These are phyloP conservation scores for Claviceps citrina DNA, from an alignment of 2,329 filamentous ascomycete genomes.

Conservation along the genomic window DNA sequence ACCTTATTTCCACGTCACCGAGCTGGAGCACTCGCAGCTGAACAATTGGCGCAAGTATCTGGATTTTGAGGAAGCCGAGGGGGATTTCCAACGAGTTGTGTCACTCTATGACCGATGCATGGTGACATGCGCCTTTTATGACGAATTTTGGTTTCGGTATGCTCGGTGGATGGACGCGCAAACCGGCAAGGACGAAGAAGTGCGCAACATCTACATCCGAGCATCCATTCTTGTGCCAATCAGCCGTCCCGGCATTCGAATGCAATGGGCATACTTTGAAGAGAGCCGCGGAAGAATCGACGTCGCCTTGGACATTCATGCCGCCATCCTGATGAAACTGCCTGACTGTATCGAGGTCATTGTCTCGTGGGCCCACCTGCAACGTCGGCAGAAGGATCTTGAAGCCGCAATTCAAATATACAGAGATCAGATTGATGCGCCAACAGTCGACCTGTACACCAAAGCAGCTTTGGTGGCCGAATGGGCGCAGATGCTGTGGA, in stretches of 20 bases:
- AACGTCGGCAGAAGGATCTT: conserved; percentile 67
- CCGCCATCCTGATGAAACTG: conserved; percentile 58
- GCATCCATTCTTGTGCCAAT: conserved; percentile 84
- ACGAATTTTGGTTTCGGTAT: conserved; percentile 97
- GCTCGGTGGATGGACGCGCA: conserved; percentile 83
- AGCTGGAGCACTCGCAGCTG: conserved; percentile 73
- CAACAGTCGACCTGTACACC: conserved; percentile 56
- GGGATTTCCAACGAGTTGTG: conserved; percentile 55
- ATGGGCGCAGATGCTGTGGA: conserved; percentile 79
- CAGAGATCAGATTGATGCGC: conserved; percentile 63
- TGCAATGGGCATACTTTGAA: conserved; percentile 91
- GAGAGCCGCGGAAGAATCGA: conserved; percentile 65
- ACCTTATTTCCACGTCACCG: conserved; percentile 91
- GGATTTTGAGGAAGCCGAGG: conserved; percentile 83
- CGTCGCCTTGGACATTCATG: conserved; percentile 71
- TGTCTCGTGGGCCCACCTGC: conserved; percentile 71
- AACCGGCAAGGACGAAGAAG: conserved; percentile 68
- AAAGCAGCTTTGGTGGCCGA: conserved; percentile 80
- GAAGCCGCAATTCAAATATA: conserved; percentile 75
- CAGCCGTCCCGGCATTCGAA: conserved; percentile 63
- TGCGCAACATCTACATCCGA: conserved; percentile 80
- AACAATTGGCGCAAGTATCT: conserved; percentile 91
- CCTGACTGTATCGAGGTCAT: conserved; percentile 80
- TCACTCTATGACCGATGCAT: conserved; percentile 90
- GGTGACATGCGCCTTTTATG: conserved; percentile 84